Base-by-base conservation (phyloP, 2,329 filamentous ascomycete genomes). In the Akanthomyces uredinophilus region DNA sequence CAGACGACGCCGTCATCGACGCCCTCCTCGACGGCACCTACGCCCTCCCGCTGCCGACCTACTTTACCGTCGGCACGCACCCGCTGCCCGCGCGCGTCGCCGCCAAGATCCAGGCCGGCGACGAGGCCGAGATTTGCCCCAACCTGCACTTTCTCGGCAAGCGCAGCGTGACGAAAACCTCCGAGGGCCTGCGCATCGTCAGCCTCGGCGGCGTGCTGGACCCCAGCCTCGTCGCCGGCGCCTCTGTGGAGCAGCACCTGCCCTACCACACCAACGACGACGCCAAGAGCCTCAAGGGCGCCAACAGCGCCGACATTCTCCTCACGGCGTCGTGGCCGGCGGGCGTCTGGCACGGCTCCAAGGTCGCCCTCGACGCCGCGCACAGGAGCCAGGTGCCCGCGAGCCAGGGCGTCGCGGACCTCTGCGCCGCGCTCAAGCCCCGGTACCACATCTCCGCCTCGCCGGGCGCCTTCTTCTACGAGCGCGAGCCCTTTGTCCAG, bases 71-170 rank as follows among this genome's bases (percentile, higher is more conserved):
- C 64, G 92, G 91, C 67, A 87, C 80, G 43, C 81, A 81, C 52
- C 77, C 87, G n/a, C 80, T 99, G 6, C 95, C 95, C 0, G 74
- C 80, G 3, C 77, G 79, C 35, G 84, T 97, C 24, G 79, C 89
- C 22, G 84, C 90, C 70, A 92, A 87, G 72, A 82, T 98, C 58
- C 83, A 91, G 70, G 83, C 83, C 39, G 85, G 89, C 65, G 85
- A 89, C 65, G 88, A 87, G 70, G 4, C 10, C 69, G 85, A 88
- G 68, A 82, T 99, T 20, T 96, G 92, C 72, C 83, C 88, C n/a
- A 98, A 99, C 71, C 83, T 99, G 13, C 91, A 91, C 75, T 96
- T 89, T 70, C 84, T 99, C 1, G 93, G 91, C 62, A 96, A 95
- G 74, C 88, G 92, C 69, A 91, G 90, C 64, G 87, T 89, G 16